Evolutionary conservation across 768 basidiomycete genomes (phyloP).

Genomic region (Tricholoma bakamatsutake): DNA sequence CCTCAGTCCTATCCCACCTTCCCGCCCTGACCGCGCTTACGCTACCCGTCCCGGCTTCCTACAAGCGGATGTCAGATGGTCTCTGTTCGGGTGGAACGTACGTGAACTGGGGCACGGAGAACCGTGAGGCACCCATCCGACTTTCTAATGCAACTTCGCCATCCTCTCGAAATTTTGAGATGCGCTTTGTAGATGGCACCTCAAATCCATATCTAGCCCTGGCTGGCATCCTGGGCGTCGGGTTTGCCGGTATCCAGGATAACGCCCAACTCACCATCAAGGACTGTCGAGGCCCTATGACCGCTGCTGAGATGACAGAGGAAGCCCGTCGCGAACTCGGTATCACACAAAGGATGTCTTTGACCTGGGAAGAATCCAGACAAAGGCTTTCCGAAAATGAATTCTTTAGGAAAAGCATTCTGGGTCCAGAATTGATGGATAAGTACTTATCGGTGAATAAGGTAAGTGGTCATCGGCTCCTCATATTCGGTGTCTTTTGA

Average conservation of each 20-base stretch:
- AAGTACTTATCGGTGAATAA: conserved; percentile 45
- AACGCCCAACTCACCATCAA: conserved; percentile 30
- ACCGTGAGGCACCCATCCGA: conserved; percentile 61
- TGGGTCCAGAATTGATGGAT: conserved; percentile 42
- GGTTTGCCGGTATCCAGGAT: conserved; percentile 41
- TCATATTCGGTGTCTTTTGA: conserved; percentile 1
- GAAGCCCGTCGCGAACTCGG: conserved; percentile 40
- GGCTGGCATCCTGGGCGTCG: conserved; percentile 50
- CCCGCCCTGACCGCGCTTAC: conserved; percentile 54
- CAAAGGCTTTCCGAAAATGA: conserved; percentile 29
- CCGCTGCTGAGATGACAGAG: conserved; percentile 38
- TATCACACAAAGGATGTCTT: conserved; percentile 44
- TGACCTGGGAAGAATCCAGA: conserved; percentile 45
- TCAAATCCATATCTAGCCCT: conserved; percentile 57
- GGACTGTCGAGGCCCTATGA: conserved; percentile 25
- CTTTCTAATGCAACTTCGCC: conserved; percentile 44
- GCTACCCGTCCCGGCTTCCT: conserved; percentile 55
- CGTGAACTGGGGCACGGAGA: conserved; percentile 63
- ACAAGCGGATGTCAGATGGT: conserved; percentile 57
- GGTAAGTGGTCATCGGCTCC: conserved; percentile 27
- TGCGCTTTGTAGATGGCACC: conserved; percentile 57
- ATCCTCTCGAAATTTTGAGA: conserved; percentile 55
- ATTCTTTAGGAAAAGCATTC: conserved; percentile 25
- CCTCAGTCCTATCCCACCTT: conserved; percentile 52
- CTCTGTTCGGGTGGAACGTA: conserved; percentile 71